These are phyloP conservation scores for Cicer judaicum DNA, from an alignment of 306 rosid species.

Conservation along the genomic window DNA sequence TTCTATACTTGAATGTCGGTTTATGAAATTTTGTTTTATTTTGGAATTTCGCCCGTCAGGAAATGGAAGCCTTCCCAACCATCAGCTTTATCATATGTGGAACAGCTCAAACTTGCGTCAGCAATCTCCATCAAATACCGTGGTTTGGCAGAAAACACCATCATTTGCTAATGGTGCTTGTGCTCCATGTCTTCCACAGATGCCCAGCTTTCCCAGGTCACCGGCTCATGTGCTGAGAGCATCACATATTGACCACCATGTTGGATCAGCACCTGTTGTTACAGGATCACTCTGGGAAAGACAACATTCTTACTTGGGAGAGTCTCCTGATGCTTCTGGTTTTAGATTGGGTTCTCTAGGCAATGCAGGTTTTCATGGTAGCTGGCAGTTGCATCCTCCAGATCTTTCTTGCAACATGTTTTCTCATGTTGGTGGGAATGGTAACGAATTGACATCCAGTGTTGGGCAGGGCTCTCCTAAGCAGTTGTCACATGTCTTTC, in stretches of 20 bases:
- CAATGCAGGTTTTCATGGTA: conserved; percentile 62
- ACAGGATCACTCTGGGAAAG: conserved; percentile 81
- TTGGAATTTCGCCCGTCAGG: conserved; percentile 60
- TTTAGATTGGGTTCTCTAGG: conserved; percentile 75
- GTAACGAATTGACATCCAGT: conserved; percentile 60
- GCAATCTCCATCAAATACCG: conserved; percentile 64
- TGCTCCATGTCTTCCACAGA: conserved; percentile 62
- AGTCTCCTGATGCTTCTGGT: conserved; percentile 74
- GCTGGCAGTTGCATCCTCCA: conserved; percentile 69
- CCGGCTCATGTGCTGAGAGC: conserved; percentile 63
- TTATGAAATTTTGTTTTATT: conserved; percentile 34
- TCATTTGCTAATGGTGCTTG: conserved; percentile 64
- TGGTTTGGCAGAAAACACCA: conserved; percentile 74
- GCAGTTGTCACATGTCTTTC: conserved; percentile 64
- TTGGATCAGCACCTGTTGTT: conserved; percentile 84
- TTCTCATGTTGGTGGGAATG: conserved; percentile 71
- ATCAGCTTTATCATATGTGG: conserved; percentile 67
- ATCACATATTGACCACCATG: conserved; percentile 66
- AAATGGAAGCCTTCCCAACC: conserved; percentile 64
- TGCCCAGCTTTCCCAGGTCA: conserved; percentile 67
- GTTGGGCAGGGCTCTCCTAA: conserved; percentile 66
- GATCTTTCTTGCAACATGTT: conserved; percentile 62
- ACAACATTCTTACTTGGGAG: conserved; percentile 63
- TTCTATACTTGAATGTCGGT: conserved; percentile 25
- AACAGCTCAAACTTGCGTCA: conserved; percentile 67